phyloP scores from a whole-genome alignment of 495 filamentous ascomycete species.

The Penicillium cosmopolitanum region DNA sequence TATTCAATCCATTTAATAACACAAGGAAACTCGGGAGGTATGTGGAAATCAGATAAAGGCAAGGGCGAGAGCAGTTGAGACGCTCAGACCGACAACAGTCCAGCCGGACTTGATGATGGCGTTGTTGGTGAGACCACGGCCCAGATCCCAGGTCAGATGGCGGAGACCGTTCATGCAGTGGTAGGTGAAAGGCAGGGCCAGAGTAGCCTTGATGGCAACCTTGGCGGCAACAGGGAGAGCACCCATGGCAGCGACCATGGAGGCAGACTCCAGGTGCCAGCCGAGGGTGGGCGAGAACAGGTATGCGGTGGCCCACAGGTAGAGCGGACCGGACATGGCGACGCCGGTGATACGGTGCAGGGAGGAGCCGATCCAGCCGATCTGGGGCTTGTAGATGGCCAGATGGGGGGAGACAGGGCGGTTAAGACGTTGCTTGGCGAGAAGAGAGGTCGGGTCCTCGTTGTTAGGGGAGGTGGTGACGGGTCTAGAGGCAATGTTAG shows the following conservation, averaged over 20 bases:
- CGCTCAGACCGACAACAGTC: slow-evolving; percentile 68
- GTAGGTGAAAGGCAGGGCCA: slow-evolving; percentile 85
- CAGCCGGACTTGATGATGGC: slow-evolving; percentile 76
- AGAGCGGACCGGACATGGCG: slow-evolving; percentile 72
- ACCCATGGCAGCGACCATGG: slow-evolving; percentile 77
- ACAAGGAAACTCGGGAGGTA: slow-evolving; percentile 40
- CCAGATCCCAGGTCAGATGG: slow-evolving; percentile 87
- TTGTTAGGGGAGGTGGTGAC: slow-evolving; percentile 62
- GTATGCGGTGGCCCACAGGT: slow-evolving; percentile 84
- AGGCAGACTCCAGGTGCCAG: slow-evolving; percentile 81
- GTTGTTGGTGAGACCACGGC: slow-evolving; percentile 66
- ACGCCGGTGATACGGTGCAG: slow-evolving; percentile 83
- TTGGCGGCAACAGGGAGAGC: slow-evolving; percentile 70
- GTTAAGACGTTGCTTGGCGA: slow-evolving; percentile 78
- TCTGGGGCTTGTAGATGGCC: slow-evolving; percentile 82
- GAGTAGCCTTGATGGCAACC: slow-evolving; percentile 68
- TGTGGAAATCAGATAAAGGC: slow-evolving; percentile 53
- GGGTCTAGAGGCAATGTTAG: slow-evolving; percentile 36
- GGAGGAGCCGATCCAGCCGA: slow-evolving; percentile 78
- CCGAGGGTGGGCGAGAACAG: slow-evolving; percentile 79
- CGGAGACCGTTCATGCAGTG: slow-evolving; percentile 87
- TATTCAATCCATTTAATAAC: slow-evolving; percentile 39
- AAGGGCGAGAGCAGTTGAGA: slow-evolving; percentile 63
- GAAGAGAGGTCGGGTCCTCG: slow-evolving; percentile 67
- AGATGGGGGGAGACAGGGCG: slow-evolving; percentile 92